phyloP scores from a whole-genome alignment of 192 early-diverging fungal species.

The Linnemannia elongata region DNA sequence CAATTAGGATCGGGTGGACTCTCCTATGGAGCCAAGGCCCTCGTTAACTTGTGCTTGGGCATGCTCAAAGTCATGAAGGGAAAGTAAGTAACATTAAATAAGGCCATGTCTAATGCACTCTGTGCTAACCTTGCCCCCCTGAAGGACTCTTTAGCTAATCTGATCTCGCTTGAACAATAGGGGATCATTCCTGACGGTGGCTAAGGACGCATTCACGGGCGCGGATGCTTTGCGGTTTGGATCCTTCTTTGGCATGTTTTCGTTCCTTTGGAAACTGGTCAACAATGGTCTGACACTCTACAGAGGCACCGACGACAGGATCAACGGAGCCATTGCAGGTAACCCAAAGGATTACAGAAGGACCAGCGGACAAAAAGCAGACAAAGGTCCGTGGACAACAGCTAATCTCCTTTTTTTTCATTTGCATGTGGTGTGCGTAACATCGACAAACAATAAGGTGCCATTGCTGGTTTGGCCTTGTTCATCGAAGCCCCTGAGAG shows the following conservation, averaged over 20 bases:
- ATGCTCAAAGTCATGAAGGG: conserved; percentile 54
- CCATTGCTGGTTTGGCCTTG: conserved; percentile 65
- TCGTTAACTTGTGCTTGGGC: conserved; percentile 51
- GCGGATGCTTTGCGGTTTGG: conserved; percentile 75
- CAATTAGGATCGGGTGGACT: conserved; percentile 42
- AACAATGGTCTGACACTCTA: conserved; percentile 71
- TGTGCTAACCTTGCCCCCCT: not conserved
- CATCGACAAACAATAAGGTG: conserved; percentile 30
- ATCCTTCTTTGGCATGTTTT: conserved; percentile 79
- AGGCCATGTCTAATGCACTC: not conserved
- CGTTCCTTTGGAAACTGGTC: conserved; percentile 80
- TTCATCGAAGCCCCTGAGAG: conserved; percentile 66
- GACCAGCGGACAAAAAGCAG: not conserved
- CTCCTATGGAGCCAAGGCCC: conserved; percentile 42
- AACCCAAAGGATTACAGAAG: not conserved
- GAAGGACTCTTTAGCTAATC: not conserved
- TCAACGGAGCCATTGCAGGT: conserved; percentile 69
- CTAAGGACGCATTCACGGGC: conserved; percentile 64
- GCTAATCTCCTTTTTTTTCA: not conserved
- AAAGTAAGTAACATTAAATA: conserved; percentile 23
- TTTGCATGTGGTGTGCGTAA: conserved; percentile 1
- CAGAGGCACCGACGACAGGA: conserved; percentile 66
- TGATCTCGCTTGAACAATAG: not conserved
- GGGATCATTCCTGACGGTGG: conserved; percentile 21
- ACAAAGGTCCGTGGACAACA: not conserved